Base-by-base conservation (phyloP, 345 rosid species). In the Euclidium syriacum region DNA sequence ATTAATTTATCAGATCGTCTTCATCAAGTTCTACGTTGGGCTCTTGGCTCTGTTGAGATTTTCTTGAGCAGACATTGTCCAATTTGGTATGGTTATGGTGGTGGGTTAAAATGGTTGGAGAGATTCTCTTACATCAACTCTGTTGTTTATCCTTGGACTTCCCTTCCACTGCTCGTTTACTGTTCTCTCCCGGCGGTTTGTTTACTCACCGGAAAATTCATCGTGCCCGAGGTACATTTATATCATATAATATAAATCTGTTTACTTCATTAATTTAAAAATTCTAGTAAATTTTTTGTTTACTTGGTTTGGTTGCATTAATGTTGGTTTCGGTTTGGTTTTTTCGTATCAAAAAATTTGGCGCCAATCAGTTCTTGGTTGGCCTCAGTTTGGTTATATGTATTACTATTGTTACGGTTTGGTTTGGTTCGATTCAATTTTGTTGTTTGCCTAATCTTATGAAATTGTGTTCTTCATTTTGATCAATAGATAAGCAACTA, bases 1-100 rank as follows among this genome's bases (percentile, higher is more conserved):
- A 91, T 91, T 52, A 91, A 91, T 68, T 86, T 91, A 27, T 85
- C 98, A 2, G 98, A 91, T 80, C 98, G 98, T 77, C 79, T 91
- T 2, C 84, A 91, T 68, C 98, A 91, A 74, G 98, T 91, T 70
- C 95, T 91, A 49, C 87, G 98, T 5, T 91, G 98, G 98, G 96
- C 98, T 14, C 96, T 91, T 62, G 98, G 98, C 41, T 91, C 98
- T 46, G 98, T 91, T 2, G 98, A 91, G 79, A 91, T 91, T 49
- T 88, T 91, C 83, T 78, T 91, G 72, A 88, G 98, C 59, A 84
- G 92, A 71, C 96, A 91, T 68, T 91, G 98, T 51, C 98, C 98
- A 0, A 88, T 91, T 55, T 91, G 98, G 98, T 91, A 91, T 70
- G 98, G 98, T 33, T 91, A 88, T 51, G 98, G 98, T 15, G 98